Conservation (phyloP, 805 yeast species). For the Candida anglica region DNA sequence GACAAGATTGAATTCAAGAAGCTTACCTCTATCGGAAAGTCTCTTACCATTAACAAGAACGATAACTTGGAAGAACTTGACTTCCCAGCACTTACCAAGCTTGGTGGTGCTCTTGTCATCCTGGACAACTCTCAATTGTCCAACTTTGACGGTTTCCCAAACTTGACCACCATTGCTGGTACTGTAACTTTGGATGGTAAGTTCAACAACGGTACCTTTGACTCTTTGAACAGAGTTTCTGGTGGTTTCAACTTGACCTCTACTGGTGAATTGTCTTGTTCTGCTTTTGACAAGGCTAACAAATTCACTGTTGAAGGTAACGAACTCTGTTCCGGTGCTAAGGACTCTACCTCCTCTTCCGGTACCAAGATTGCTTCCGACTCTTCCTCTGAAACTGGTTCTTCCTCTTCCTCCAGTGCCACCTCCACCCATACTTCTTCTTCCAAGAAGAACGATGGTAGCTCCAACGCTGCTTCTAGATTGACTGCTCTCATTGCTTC, state of each 20-base stretch:
- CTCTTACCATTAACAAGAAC: constrained; percentile 74
- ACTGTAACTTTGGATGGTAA: constrained; percentile 79
- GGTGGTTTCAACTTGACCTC: constrained; percentile 91
- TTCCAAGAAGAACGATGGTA: constrained; percentile 21
- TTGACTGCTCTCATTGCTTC: constrained; percentile 26
- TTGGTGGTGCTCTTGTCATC: constrained; percentile 93
- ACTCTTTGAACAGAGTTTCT: constrained; percentile 68
- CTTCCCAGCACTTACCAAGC: constrained; percentile 62
- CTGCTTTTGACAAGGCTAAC: constrained; percentile 67
- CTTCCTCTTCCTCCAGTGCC: constrained; percentile 13
- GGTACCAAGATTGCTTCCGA: constrained; percentile 36
- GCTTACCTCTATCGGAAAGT: constrained; percentile 69
- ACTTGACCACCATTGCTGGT: constrained; percentile 77
- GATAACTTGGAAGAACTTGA: constrained; percentile 63
- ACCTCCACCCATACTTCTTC: constrained; percentile 10
- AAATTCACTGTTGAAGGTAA: constrained; percentile 90
- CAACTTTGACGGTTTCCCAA: constrained; percentile 68
- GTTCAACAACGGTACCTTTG: constrained; percentile 76
- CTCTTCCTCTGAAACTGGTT: constrained; percentile 18
- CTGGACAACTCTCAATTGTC: constrained; percentile 77
- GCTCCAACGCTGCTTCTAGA: constrained; percentile 17
- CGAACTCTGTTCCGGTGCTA: constrained; percentile 65
- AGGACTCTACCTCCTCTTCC: constrained; percentile 41
- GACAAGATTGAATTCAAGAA: constrained; percentile 49
- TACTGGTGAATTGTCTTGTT: constrained; percentile 76